Conservation (phyloP, 331 rosid genomes). For the Spiraea crenata region DNA sequence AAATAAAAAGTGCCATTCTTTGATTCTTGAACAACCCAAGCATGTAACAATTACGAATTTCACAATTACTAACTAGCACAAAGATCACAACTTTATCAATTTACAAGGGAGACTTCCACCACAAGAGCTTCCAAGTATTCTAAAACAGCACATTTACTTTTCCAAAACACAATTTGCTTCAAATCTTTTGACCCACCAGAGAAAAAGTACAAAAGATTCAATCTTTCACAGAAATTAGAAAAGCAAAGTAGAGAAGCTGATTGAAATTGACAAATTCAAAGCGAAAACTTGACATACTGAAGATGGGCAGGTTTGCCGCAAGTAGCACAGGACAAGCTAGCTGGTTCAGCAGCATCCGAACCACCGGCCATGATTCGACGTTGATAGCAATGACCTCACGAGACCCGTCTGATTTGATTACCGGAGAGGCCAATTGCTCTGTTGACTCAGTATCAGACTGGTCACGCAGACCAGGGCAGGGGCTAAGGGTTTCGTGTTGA, state of each 20-base stretch:
- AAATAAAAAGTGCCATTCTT: not conserved
- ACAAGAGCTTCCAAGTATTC: not conserved
- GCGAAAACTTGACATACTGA: constrained; percentile 43
- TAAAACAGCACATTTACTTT: not conserved
- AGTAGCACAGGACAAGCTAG: constrained; percentile 52
- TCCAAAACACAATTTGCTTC: not conserved
- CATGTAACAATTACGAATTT: not conserved
- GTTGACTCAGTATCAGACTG: not conserved
- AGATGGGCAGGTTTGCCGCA: constrained; percentile 84
- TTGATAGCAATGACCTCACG: not conserved
- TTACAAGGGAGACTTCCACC: not conserved
- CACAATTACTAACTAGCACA: not conserved
- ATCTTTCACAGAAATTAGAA: not conserved
- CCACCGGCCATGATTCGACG: constrained; percentile 47
- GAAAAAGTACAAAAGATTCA: not conserved
- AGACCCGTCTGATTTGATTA: not conserved
- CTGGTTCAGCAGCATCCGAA: constrained; percentile 44
- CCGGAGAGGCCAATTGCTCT: constrained; percentile 4
- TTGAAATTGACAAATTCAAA: not conserved
- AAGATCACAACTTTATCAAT: not conserved
- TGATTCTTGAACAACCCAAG: not conserved
- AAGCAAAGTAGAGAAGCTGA: not conserved
- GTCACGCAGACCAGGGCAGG: not conserved
- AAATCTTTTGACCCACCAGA: not conserved
- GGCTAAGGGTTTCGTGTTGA: constrained; percentile 7